Conservation (phyloP, 352 stramenopile genomes). For the Pythium rhizo-oryzae region DNA sequence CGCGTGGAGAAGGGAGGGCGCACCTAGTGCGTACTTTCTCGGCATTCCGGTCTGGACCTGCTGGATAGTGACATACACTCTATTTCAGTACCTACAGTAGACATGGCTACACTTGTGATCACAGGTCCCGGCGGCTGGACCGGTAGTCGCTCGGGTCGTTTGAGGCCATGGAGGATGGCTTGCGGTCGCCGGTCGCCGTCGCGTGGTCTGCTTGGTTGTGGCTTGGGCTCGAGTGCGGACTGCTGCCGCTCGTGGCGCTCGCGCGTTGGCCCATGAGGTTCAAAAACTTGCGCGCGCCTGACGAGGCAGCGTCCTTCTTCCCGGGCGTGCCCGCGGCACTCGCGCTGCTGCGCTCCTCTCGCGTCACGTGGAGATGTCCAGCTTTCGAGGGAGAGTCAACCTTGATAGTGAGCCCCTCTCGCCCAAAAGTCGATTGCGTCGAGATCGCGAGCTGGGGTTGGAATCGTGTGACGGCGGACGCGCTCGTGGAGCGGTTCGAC, state of each 20-base stretch:
- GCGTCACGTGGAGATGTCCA: too few relatives aligned
- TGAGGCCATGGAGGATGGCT: not conserved
- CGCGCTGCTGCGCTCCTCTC: not conserved
- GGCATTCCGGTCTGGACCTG: not conserved
- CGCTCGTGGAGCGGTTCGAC: conserved; percentile 12
- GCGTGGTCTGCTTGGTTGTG: conserved; percentile 8
- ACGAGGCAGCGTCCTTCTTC: conserved; percentile 19
- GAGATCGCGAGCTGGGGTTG: conserved; percentile 16
- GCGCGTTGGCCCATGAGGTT: conserved; percentile 18
- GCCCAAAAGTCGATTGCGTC: not conserved
- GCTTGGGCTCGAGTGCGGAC: conserved; percentile 6
- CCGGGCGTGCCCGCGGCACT: conserved; percentile 9
- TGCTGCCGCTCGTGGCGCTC: conserved; percentile 10
- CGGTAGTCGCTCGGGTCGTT: conserved; percentile 16
- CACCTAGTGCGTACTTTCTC: conserved; percentile 16
- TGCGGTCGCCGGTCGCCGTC: not conserved
- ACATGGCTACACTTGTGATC: conserved; percentile 18
- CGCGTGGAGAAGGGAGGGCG: not conserved
- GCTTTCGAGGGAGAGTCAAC: conserved; percentile 3
- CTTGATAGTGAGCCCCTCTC: not conserved
- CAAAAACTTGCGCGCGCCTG: conserved; percentile 25
- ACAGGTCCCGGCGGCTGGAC: conserved; percentile 6
- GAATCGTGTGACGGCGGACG: not conserved
- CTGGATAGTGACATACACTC: conserved; percentile 1
- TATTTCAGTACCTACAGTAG: not conserved